Evolutionary conservation across 768 basidiomycete genomes (phyloP).

Genomic region (Tylopilus sp.): DNA sequence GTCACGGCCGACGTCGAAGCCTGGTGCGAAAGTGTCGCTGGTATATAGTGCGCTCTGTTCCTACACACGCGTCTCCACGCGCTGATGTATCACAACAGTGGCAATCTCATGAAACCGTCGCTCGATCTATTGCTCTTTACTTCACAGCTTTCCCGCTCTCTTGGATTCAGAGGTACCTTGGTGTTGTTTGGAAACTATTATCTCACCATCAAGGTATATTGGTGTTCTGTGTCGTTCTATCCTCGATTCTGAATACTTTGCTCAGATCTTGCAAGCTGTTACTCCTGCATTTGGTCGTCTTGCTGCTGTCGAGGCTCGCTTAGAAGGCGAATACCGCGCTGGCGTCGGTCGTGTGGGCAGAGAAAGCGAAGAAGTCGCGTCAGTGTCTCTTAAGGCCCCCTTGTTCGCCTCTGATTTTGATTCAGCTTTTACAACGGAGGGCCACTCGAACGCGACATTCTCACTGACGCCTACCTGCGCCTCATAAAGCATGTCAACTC

Average conservation of each 20-base stretch:
- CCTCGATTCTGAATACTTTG: background rate
- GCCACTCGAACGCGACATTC: slow-evolving; percentile 73
- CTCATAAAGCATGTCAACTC: slow-evolving; percentile 88
- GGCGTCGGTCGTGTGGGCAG: slow-evolving; percentile 84
- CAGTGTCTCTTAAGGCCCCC: slow-evolving; percentile 30
- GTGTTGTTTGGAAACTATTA: slow-evolving; percentile 84
- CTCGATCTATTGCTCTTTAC: slow-evolving; percentile 92
- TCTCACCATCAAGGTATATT: slow-evolving; percentile 55
- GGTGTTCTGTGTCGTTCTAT: background rate
- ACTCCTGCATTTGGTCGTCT: slow-evolving; percentile 92
- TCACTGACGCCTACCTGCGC: slow-evolving; percentile 71
- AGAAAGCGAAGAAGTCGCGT: slow-evolving; percentile 93
- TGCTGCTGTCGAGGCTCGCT: slow-evolving; percentile 80
- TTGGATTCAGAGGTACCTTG: slow-evolving; percentile 80
- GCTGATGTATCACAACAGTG: slow-evolving; percentile 43
- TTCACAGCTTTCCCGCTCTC: slow-evolving; percentile 80
- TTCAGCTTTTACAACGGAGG: slow-evolving; percentile 90
- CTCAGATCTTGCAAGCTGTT: slow-evolving; percentile 70
- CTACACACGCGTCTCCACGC: background rate
- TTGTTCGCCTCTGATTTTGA: background rate
- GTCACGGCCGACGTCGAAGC: slow-evolving; percentile 90
- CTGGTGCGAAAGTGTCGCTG: slow-evolving; percentile 82
- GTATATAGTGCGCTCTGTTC: slow-evolving; percentile 73
- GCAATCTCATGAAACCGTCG: slow-evolving; percentile 89
- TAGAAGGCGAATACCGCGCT: slow-evolving; percentile 89